Evolutionary conservation across 768 basidiomycete genomes (phyloP).

Genomic region (Leccinum broughii): DNA sequence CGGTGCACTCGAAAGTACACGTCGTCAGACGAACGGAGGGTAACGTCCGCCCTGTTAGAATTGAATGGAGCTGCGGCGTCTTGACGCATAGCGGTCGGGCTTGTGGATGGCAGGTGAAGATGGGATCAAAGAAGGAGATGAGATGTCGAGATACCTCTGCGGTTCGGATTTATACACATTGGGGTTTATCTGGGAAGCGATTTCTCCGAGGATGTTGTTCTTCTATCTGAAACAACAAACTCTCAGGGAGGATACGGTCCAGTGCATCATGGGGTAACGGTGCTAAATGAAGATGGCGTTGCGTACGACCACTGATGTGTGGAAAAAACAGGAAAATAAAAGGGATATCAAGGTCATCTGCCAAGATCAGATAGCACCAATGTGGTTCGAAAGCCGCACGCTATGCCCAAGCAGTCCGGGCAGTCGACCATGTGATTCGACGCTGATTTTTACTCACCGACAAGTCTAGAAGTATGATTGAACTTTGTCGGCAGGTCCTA

Average conservation of each 20-base stretch:
- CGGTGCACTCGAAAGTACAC: constrained; percentile 27
- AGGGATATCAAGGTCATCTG: background rate
- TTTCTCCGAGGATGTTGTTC: background rate
- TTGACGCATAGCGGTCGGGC: constrained; percentile 16
- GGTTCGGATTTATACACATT: constrained; percentile 15
- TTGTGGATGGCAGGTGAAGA: background rate
- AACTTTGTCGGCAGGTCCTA: background rate
- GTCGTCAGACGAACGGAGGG: constrained; percentile 51
- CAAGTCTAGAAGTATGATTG: constrained; percentile 2
- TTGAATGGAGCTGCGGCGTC: constrained; percentile 44
- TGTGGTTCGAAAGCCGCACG: too few relatives aligned
- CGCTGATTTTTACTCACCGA: constrained; percentile 8
- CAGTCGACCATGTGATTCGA: background rate
- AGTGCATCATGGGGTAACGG: background rate
- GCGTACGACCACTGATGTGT: background rate
- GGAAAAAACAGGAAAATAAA: background rate
- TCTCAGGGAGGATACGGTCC: constrained; percentile 7
- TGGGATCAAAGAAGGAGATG: background rate
- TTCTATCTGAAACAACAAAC: background rate
- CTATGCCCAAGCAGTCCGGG: background rate
- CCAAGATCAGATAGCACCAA: background rate
- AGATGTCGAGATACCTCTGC: background rate
- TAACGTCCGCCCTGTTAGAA: constrained; percentile 47
- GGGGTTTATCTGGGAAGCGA: background rate
- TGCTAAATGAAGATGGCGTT: background rate